Percentiles rank a stretch among this genome's conserved stretches.
These are phyloP conservation scores for Pseudogymnoascus sp. DNA, from an alignment of 2,329 filamentous ascomycete species.

Conservation along the genomic window DNA sequence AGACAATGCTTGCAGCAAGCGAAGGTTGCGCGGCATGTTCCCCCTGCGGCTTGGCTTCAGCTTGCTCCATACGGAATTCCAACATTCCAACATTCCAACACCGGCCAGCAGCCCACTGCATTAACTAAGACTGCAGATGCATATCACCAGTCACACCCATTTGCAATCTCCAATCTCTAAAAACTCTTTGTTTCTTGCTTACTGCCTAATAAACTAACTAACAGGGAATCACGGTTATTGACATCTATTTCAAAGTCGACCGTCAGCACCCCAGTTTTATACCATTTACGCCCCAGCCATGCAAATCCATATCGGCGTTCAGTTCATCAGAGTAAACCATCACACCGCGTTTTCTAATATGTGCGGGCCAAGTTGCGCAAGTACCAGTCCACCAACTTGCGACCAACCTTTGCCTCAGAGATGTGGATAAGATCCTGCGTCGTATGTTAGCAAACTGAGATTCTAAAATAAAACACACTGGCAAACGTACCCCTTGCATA, in stretches of 20 bases:
- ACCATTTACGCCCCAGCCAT: slow-evolving; percentile 9
- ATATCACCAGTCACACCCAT: not conserved
- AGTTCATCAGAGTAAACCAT: slow-evolving; percentile 7
- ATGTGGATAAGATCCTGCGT: slow-evolving; percentile 89
- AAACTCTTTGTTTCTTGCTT: slow-evolving; percentile 7
- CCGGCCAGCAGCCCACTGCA: not conserved
- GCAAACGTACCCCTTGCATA: slow-evolving; percentile 70
- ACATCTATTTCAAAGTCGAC: slow-evolving; percentile 8
- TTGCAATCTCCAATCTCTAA: not conserved
- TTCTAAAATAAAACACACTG: not conserved
- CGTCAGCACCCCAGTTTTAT: slow-evolving; percentile 8
- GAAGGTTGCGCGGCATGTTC: slow-evolving; percentile 2
- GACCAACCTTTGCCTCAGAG: slow-evolving; percentile 95
- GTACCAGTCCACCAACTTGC: slow-evolving; percentile 98
- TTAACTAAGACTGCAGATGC: not conserved
- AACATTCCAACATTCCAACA: not conserved
- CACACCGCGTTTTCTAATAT: slow-evolving; percentile 49
- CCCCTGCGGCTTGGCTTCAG: slow-evolving; percentile 6
- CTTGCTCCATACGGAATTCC: not conserved
- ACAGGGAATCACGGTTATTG: slow-evolving; percentile 7
- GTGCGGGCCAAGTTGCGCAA: slow-evolving; percentile 91
- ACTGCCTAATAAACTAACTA: slow-evolving; percentile 8
- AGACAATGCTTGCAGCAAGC: slow-evolving; percentile 7
- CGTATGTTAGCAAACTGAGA: slow-evolving; percentile 16
- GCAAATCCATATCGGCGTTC: slow-evolving; percentile 9